Percentiles rank a stretch among this genome's conserved stretches.
phyloP scores from a whole-genome alignment of 306 rosid genomes.

The Trifolium dubium region DNA sequence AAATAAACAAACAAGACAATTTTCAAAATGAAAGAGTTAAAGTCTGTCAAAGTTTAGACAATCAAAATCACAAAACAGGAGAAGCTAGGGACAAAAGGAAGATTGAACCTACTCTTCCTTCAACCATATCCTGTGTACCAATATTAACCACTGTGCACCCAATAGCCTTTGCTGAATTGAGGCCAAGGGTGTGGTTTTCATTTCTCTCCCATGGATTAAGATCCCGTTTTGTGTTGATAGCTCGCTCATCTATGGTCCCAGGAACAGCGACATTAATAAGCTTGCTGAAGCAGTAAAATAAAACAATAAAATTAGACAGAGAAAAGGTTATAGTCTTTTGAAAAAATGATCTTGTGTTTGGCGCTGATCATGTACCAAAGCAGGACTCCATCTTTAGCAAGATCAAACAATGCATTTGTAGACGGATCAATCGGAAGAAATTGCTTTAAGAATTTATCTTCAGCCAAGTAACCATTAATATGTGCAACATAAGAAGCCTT shows the following conservation, averaged over 20 bases:
- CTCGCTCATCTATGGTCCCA: constrained; percentile 99
- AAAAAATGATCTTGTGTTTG: constrained; percentile 32
- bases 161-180: constrained; percentile 97
- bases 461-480: constrained; percentile 79
- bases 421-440: constrained; percentile 88
- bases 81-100: constrained; percentile 22
- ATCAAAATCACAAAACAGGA: constrained; percentile 7
- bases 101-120: constrained; percentile 85
- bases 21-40: background rate
- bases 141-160: constrained; percentile 99
- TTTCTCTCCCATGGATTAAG: constrained; percentile 99
- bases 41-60: constrained; percentile 34
- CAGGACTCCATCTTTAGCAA: constrained; percentile 92
- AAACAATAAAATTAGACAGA: constrained; percentile 39
- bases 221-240: constrained; percentile 83
- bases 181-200: constrained; percentile 97
- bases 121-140: constrained; percentile 90
- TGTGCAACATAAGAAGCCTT: constrained; percentile 93
- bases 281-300: constrained; percentile 70
- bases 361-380: constrained; percentile 71
- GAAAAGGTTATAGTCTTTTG: background rate
- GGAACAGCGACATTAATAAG: constrained; percentile 97
- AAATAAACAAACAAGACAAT: constrained; percentile 40
- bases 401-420: constrained; percentile 82
- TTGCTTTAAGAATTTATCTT: constrained; percentile 79